Percentiles rank a stretch among this genome's conserved stretches.
Conservation (phyloP, 1,284 basidiomycete genomes). For the Fomes fomentarius region DNA sequence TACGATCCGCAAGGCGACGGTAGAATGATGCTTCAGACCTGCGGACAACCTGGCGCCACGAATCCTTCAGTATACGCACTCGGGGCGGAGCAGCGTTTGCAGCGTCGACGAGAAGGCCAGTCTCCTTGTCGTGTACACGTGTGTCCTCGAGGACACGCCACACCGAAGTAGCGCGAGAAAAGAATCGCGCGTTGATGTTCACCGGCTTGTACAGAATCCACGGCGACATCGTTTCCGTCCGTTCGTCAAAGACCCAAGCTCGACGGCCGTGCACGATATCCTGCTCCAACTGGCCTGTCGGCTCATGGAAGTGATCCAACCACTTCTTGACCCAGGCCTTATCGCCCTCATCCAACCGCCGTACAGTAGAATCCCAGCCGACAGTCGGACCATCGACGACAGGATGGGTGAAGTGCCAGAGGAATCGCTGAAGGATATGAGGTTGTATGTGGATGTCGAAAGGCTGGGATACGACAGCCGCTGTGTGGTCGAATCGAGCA, state of each 20-base stretch:
- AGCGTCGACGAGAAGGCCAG: background rate
- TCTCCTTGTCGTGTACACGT: background rate
- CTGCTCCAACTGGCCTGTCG: too few species aligned
- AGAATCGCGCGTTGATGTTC: constrained; percentile 14
- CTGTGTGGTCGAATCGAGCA: constrained; percentile 5
- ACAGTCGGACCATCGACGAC: background rate
- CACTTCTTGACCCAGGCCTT: background rate
- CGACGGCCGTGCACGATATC: background rate
- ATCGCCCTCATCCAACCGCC: background rate
- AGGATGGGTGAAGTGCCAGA: constrained; percentile 11
- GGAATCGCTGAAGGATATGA: background rate
- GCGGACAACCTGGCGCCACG: constrained; percentile 11
- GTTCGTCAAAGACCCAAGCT: background rate
- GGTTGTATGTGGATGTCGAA: background rate
- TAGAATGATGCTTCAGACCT: constrained; percentile 14
- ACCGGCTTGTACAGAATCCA: constrained; percentile 9
- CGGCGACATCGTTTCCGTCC: background rate
- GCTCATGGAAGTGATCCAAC: background rate
- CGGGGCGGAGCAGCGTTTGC: background rate
- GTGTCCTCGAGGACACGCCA: constrained; percentile 12
- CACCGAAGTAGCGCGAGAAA: constrained; percentile 19
- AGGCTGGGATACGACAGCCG: background rate
- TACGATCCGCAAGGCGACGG: background rate
- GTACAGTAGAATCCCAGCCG: constrained; percentile 2
- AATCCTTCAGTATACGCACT: constrained; percentile 18